phyloP scores from a whole-genome alignment of 2,329 filamentous ascomycete genomes.

The Pseudogymnoascus sp. region DNA sequence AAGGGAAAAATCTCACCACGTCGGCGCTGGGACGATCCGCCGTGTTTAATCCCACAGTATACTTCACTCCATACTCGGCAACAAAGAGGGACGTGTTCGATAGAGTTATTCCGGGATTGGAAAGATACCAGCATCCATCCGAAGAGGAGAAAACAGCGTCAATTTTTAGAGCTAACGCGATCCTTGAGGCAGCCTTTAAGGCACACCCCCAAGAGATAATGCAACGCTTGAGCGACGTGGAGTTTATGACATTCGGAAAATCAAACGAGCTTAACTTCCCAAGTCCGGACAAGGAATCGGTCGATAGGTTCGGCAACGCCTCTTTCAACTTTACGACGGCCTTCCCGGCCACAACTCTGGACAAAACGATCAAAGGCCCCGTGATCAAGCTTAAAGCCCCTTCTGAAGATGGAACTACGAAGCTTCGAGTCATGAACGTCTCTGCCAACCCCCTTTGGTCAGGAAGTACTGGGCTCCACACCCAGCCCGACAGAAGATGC shows the following conservation, averaged over 20 bases:
- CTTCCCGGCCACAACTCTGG: background rate
- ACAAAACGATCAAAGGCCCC: background rate
- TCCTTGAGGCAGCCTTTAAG: background rate
- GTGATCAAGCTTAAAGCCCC: background rate
- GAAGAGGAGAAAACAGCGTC: background rate
- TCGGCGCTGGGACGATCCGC: background rate
- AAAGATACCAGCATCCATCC: background rate
- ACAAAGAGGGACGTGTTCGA: background rate
- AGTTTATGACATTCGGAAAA: background rate
- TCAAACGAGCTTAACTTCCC: background rate
- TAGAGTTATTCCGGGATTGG: background rate
- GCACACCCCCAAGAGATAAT: background rate
- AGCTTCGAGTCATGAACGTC: background rate
- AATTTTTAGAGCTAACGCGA: background rate
- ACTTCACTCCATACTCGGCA: background rate
- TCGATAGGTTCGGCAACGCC: background rate
- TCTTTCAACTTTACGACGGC: background rate
- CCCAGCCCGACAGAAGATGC: background rate
- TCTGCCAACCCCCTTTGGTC: background rate
- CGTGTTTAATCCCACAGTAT: background rate
- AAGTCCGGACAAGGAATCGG: background rate
- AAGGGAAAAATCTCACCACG: background rate
- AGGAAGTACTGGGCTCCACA: background rate
- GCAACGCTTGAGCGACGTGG: too few relatives aligned
- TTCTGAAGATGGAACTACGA: background rate